These are phyloP conservation scores for Penicillium goetzii DNA, from an alignment of 495 filamentous ascomycete genomes.

Conservation along the genomic window DNA sequence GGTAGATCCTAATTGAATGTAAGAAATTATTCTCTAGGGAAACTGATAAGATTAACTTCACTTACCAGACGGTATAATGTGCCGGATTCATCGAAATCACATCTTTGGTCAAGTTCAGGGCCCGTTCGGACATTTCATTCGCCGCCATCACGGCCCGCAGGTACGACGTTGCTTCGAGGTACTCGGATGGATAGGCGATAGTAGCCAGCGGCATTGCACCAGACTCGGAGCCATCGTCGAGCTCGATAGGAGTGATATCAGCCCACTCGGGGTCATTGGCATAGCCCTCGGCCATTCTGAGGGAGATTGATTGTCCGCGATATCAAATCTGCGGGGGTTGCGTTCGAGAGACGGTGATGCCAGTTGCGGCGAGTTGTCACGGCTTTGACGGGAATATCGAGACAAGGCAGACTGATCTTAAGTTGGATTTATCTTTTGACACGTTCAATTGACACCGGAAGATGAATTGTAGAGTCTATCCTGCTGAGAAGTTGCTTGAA, in stretches of 20 bases:
- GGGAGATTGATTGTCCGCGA: background rate
- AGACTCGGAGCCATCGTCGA: constrained; percentile 69
- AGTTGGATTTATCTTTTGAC: background rate
- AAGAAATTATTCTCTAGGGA: constrained; percentile 1
- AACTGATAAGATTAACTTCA: background rate
- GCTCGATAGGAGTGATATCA: constrained; percentile 78
- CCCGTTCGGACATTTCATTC: constrained; percentile 80
- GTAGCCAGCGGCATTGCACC: constrained; percentile 73
- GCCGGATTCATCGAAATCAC: constrained; percentile 92
- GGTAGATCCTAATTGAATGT: constrained; percentile 68
- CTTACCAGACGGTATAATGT: constrained; percentile 94
- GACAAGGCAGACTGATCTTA: background rate
- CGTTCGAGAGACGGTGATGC: background rate
- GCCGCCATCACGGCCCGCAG: constrained; percentile 89
- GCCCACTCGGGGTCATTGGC: constrained; percentile 76
- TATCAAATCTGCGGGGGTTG: constrained; percentile 13
- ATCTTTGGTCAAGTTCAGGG: constrained; percentile 80
- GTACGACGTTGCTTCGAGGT: constrained; percentile 86
- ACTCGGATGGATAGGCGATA: constrained; percentile 85
- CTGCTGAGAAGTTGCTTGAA: background rate
- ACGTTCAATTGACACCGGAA: background rate
- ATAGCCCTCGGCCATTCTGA: constrained; percentile 54
- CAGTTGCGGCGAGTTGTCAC: background rate
- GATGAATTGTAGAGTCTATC: background rate
- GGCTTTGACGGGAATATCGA: background rate